A percentile compares a stretch with the other conserved stretches of the same genome.
Evolutionary conservation across 2,329 filamentous ascomycete genomes (phyloP).

Genomic region (Scedosporium dehoogii): DNA sequence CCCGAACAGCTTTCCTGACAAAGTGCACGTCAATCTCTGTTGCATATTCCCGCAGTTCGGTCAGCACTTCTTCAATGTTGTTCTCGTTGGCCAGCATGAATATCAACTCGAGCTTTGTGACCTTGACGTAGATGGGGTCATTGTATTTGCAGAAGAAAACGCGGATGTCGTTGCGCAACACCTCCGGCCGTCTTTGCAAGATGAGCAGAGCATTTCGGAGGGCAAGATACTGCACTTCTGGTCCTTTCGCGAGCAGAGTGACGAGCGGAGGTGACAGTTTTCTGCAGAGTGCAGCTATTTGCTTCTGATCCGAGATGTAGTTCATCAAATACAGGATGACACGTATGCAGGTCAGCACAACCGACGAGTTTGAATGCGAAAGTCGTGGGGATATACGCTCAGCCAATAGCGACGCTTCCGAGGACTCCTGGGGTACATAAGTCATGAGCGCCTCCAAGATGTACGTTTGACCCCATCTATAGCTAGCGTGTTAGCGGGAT

Average conservation of each 20-base stretch:
- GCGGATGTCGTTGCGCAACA: slow-evolving; percentile 89
- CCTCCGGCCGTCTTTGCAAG: slow-evolving; percentile 82
- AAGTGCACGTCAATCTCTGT: slow-evolving; percentile 99
- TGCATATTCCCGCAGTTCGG: slow-evolving; percentile 89
- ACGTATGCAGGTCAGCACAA: slow-evolving; percentile 90
- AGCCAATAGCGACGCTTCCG: slow-evolving; percentile 79
- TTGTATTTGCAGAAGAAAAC: slow-evolving; percentile 99
- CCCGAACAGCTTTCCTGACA: slow-evolving; percentile 91
- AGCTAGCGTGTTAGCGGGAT: slow-evolving; percentile 9
- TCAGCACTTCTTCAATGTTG: slow-evolving; percentile 92
- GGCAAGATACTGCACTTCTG: slow-evolving; percentile 96
- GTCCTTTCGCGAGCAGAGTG: slow-evolving; percentile 87
- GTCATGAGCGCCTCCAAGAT: slow-evolving; percentile 97
- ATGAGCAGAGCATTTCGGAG: slow-evolving; percentile 90
- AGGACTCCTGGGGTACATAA: slow-evolving; percentile 85
- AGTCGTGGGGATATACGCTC: slow-evolving; percentile 92
- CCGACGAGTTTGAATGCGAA: slow-evolving; percentile 93
- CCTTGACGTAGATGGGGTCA: slow-evolving; percentile 98
- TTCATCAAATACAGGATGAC: slow-evolving; percentile 98
- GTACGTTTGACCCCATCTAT: slow-evolving; percentile 95
- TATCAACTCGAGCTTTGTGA: slow-evolving; percentile 95
- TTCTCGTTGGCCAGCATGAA: slow-evolving; percentile 96
- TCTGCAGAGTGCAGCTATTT: slow-evolving; percentile 75
- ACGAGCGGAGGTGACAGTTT: slow-evolving; percentile 94
- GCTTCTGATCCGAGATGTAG: slow-evolving; percentile 87